Conservation (phyloP, 129 eudicot species). For the Scalesia atractyloides region DNA sequence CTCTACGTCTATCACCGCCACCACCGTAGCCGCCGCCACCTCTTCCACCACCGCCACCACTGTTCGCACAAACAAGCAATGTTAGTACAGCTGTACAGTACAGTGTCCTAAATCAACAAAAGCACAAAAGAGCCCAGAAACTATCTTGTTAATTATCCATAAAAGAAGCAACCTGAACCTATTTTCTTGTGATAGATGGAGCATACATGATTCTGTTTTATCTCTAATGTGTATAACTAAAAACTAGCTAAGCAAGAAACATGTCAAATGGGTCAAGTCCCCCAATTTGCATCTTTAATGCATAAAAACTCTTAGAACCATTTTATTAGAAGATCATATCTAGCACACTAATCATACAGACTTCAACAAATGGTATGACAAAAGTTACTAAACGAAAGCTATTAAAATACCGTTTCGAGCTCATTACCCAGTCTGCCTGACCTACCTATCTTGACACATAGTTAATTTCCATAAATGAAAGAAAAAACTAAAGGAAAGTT, state of each 20-base stretch:
- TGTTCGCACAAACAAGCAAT: constrained; percentile 33
- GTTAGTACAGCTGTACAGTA: constrained; percentile 7
- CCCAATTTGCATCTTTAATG: neutral
- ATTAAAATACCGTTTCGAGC: neutral
- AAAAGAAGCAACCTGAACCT: neutral
- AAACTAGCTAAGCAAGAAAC: neutral
- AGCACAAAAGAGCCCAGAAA: neutral
- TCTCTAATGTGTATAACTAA: neutral
- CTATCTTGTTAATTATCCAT: neutral
- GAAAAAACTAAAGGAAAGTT: neutral
- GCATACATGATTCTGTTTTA: neutral
- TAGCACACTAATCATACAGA: neutral
- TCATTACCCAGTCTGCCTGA: neutral
- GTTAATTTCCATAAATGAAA: neutral
- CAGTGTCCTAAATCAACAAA: constrained; percentile 1
- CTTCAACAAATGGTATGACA: neutral
- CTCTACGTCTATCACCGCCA: constrained; percentile 76
- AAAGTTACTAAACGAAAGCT: neutral
- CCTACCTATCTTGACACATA: neutral
- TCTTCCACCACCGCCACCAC: constrained; percentile 68
- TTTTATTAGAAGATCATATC: neutral
- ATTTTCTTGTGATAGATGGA: neutral
- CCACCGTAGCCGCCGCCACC: constrained; percentile 62
- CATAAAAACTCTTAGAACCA: neutral
- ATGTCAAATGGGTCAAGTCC: neutral